Conservation (phyloP, 441 rosid genomes). For the Syzygium syzygioides region DNA sequence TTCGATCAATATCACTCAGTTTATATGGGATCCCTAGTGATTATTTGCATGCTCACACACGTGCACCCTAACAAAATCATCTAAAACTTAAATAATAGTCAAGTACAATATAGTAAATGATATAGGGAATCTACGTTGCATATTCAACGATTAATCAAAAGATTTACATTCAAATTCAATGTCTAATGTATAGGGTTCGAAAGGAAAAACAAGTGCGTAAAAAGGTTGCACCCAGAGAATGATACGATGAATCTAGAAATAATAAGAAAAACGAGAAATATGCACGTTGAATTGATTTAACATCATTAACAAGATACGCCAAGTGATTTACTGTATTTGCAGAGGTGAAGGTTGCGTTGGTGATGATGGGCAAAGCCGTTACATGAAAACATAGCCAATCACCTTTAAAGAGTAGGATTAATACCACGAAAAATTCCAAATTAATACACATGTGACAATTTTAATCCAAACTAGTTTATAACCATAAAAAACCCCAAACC, state of each 20-base stretch:
- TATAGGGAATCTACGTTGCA: neutral
- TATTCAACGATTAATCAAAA: neutral
- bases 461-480: too few relatives aligned
- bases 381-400: conserved; percentile 32
- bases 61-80: neutral
- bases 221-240: neutral
- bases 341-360: conserved; percentile 55
- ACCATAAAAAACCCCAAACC: too few relatives aligned
- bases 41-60: neutral
- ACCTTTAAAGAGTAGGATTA: neutral
- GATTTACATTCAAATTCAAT: neutral
- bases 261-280: neutral
- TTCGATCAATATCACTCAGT: neutral
- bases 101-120: neutral
- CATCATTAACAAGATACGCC: neutral
- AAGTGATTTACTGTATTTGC: neutral
- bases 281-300: too few relatives aligned
- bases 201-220: too few relatives aligned
- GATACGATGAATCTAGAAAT: neutral
- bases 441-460: too few relatives aligned
- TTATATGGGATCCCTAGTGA: neutral
- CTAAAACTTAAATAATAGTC: neutral
- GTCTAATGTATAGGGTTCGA: neutral
- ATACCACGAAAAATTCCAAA: too few relatives aligned
- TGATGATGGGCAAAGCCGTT: conserved; percentile 24